phyloP scores from a whole-genome alignment of 805 yeast genomes.

The Candida argentea region DNA sequence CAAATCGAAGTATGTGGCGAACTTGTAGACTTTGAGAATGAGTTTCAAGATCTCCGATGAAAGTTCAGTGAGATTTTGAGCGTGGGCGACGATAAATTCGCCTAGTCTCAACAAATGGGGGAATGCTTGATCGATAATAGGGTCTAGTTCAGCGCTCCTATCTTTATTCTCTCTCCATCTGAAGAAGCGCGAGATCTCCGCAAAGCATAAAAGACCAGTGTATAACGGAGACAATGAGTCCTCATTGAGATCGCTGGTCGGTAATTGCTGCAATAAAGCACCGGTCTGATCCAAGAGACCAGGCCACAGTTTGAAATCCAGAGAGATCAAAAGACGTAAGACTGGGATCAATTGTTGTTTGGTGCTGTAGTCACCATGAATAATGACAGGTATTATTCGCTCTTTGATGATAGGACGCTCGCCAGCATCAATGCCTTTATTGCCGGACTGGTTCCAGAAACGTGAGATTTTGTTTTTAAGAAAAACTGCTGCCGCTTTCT shows the following conservation, averaged over 20 bases:
- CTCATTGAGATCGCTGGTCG: slow-evolving; percentile 7
- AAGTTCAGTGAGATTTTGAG: slow-evolving; percentile 18
- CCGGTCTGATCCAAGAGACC: slow-evolving; percentile 23
- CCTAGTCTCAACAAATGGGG: slow-evolving; percentile 63
- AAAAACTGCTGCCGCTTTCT: slow-evolving; percentile 70
- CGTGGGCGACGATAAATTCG: slow-evolving; percentile 32
- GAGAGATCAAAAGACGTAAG: slow-evolving; percentile 15
- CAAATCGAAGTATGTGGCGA: slow-evolving; percentile 60
- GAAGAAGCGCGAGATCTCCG: slow-evolving; percentile 59
- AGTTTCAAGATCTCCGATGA: slow-evolving; percentile 66
- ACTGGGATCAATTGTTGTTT: slow-evolving; percentile 18
- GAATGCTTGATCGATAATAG: slow-evolving; percentile 46
- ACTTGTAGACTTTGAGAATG: slow-evolving; percentile 68
- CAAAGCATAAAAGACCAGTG: slow-evolving; percentile 61
- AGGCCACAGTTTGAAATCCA: slow-evolving; percentile 30
- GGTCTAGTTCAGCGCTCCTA: slow-evolving; percentile 20
- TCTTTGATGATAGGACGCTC: slow-evolving; percentile 71
- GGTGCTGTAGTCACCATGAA: slow-evolving; percentile 21
- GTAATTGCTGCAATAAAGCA: slow-evolving; percentile 18
- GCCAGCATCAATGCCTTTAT: slow-evolving; percentile 40
- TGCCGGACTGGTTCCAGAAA: slow-evolving; percentile 39
- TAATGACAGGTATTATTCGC: slow-evolving; percentile 50
- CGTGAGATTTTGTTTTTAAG: slow-evolving; percentile 65
- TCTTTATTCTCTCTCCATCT: slow-evolving; percentile 57
- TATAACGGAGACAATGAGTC: slow-evolving; percentile 26